These are phyloP conservation scores for Lasiodiplodia hormozganensis DNA, from an alignment of 2,329 filamentous ascomycete species.

Conservation along the genomic window DNA sequence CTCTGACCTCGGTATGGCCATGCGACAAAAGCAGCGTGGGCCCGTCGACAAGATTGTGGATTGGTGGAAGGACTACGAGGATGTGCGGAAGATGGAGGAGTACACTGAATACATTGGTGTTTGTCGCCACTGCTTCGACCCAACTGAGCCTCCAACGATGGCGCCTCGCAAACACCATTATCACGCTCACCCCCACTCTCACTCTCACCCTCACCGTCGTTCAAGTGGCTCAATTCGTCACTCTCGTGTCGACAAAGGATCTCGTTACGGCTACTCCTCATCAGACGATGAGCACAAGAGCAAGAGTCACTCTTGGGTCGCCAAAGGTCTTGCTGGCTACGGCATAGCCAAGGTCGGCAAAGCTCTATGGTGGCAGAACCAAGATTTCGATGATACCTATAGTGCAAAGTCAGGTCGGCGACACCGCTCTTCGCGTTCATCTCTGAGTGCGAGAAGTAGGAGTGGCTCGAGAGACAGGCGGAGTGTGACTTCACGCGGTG, in stretches of 20 bases:
- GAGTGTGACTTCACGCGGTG: conserved; percentile 54
- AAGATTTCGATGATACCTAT: conserved; percentile 67
- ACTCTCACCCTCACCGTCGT: conserved; percentile 57
- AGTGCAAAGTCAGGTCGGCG: conserved; percentile 62
- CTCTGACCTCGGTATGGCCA: conserved; percentile 45
- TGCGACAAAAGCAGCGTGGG: conserved; percentile 61
- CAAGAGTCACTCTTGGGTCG: conserved; percentile 59
- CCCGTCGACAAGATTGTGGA: conserved; percentile 63
- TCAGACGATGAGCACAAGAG: conserved; percentile 60
- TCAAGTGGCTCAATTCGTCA: conserved; percentile 53
- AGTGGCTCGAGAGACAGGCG: conserved; percentile 48
- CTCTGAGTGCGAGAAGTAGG: conserved; percentile 43
- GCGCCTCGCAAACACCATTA: conserved; percentile 68
- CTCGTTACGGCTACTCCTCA: conserved; percentile 60
- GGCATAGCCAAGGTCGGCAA: conserved; percentile 61
- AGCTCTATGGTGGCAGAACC: conserved; percentile 57
- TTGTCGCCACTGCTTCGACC: conserved; percentile 70
- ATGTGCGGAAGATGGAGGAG: conserved; percentile 70
- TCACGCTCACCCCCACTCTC: conserved; percentile 37
- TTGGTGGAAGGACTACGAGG: conserved; percentile 69
- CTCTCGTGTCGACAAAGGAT: conserved; percentile 64
- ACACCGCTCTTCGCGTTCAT: conserved; percentile 39
- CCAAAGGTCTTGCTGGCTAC: conserved; percentile 61
- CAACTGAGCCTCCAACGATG: conserved; percentile 61
- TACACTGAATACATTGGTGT: conserved; percentile 72